Conservation (phyloP, 2,329 filamentous ascomycete genomes). For the Verticillium tricorpus region DNA sequence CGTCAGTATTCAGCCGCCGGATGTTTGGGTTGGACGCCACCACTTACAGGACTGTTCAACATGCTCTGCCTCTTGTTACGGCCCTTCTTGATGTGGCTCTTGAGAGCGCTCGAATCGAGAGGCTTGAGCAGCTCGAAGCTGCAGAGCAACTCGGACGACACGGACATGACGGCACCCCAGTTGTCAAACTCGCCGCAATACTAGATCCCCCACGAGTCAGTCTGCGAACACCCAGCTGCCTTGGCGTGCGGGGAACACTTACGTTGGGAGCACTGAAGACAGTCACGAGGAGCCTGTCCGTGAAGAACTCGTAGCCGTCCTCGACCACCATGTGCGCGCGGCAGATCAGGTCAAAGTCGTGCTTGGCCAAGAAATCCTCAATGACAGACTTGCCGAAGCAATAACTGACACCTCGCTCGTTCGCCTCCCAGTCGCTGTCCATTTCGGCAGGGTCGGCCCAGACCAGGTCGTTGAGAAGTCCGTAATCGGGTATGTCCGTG, state of each 20-base stretch:
- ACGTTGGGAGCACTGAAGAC: conserved; percentile 98
- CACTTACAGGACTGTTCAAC: conserved; percentile 89
- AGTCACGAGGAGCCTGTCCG: conserved; percentile 88
- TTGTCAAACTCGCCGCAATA: conserved; percentile 99
- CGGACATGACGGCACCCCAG: conserved; percentile 98
- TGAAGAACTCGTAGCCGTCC: conserved; percentile 98
- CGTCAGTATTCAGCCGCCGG: background rate
- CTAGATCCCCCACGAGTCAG: conserved; percentile 34
- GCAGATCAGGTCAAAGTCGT: conserved; percentile 97
- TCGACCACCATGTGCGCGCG: conserved; percentile 99
- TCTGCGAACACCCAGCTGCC: background rate
- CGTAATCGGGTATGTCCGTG: conserved; percentile 96
- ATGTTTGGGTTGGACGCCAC: background rate
- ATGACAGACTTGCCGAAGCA: conserved; percentile 99
- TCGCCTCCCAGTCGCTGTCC: conserved; percentile 97
- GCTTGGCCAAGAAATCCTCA: conserved; percentile 86
- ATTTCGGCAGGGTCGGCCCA: conserved; percentile 99
- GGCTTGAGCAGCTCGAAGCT: conserved; percentile 97
- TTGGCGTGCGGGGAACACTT: conserved; percentile 37
- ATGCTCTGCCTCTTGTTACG: conserved; percentile 91
- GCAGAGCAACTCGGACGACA: conserved; percentile 87
- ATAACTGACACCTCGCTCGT: conserved; percentile 94
- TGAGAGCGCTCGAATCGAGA: conserved; percentile 89
- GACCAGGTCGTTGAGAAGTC: conserved; percentile 86
- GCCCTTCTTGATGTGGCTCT: conserved; percentile 98